Base-by-base conservation (phyloP, 148 eudicot species). In the Rhododendron ferrugineum region DNA sequence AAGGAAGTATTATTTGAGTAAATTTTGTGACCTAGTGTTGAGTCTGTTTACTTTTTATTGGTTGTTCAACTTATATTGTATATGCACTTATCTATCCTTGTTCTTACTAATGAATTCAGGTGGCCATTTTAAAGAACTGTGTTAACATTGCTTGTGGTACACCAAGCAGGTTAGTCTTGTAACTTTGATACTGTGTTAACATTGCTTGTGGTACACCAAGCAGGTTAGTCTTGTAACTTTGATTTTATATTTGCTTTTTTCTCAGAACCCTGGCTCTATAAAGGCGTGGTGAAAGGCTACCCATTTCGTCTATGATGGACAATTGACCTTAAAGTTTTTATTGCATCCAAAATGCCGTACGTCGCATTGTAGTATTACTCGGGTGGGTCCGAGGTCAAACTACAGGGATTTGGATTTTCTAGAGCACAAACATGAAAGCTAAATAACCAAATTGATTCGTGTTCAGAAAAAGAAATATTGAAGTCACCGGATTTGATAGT, bases 161-260 rank as follows among this genome's bases (percentile, higher is more conserved):
- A n/a, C n/a, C n/a, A n/a, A n/a, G n/a, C n/a, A n/a, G n/a, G n/a
- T n/a, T n/a, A n/a, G n/a, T n/a, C n/a, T n/a, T n/a, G n/a, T n/a
- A n/a, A n/a, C n/a, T n/a, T n/a, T n/a, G n/a, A n/a, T n/a, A n/a
- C n/a, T n/a, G n/a, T 54, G 94, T 94, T 1, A 96, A 96, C 89
- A 88, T 96, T 90, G 98, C 94, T 36, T 87, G 95, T 90, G 99
- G 99, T 64, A 95, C 99, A 9, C 99, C 99, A 75, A 96, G 89
- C 94, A 95, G 99, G 99, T 95, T 74, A 78, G 82, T 80, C 42
- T 44, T 58, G 46, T 52, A n/a, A 36, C 34, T 79, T 20, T 34
- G 5, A 52, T 79, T 50, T 80, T 34, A 16, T 5, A 0, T 18
- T 79, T 78, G 36, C 16, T 23, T 79, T 50, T 49, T 52, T 79